A percentile compares a stretch with the other conserved stretches of the same genome.
Evolutionary conservation across 2,329 filamentous ascomycete genomes (phyloP).

Genomic region (Elsinoe arachidis): DNA sequence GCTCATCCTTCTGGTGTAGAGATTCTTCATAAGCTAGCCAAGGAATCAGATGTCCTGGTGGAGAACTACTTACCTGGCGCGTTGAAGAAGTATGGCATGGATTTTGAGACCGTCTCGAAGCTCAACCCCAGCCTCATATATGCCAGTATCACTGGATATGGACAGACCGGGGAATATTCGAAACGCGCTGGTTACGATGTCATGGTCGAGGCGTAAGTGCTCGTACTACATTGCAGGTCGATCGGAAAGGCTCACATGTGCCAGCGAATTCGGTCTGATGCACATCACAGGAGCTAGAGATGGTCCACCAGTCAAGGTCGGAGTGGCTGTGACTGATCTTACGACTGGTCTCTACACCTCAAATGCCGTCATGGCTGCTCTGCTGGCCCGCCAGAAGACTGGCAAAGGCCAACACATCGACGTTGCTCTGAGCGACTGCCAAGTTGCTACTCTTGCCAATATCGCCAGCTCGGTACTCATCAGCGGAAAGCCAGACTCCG

Average conservation of each 20-base stretch:
- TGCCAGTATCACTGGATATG: slow-evolving; percentile 93
- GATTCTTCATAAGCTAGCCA: slow-evolving; percentile 76
- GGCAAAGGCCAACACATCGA: slow-evolving; percentile 88
- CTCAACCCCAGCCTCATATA: slow-evolving; percentile 88
- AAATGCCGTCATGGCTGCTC: slow-evolving; percentile 89
- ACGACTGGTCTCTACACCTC: slow-evolving; percentile 93
- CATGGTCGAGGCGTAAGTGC: slow-evolving; percentile 77
- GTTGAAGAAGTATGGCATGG: slow-evolving; percentile 82
- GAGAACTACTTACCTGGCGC: slow-evolving; percentile 93
- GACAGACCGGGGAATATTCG: slow-evolving; percentile 85
- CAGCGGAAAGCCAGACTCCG: slow-evolving; percentile 76
- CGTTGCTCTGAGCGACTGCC: slow-evolving; percentile 82
- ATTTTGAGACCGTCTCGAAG: slow-evolving; percentile 69
- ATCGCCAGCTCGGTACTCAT: slow-evolving; percentile 88
- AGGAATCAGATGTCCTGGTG: slow-evolving; percentile 82
- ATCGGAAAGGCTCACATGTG: neutral
- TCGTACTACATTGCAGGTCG: slow-evolving; percentile 17
- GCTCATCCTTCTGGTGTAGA: slow-evolving; percentile 74
- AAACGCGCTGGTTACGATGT: slow-evolving; percentile 91
- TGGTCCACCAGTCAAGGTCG: slow-evolving; percentile 90
- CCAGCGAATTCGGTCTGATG: slow-evolving; percentile 84
- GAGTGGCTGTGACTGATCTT: slow-evolving; percentile 91
- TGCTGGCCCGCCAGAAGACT: slow-evolving; percentile 65
- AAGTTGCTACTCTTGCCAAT: slow-evolving; percentile 89
- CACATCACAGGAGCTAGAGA: slow-evolving; percentile 89